These are phyloP conservation scores for Xylogone sp. DNA, from an alignment of 2,329 filamentous ascomycete species.

Conservation along the genomic window DNA sequence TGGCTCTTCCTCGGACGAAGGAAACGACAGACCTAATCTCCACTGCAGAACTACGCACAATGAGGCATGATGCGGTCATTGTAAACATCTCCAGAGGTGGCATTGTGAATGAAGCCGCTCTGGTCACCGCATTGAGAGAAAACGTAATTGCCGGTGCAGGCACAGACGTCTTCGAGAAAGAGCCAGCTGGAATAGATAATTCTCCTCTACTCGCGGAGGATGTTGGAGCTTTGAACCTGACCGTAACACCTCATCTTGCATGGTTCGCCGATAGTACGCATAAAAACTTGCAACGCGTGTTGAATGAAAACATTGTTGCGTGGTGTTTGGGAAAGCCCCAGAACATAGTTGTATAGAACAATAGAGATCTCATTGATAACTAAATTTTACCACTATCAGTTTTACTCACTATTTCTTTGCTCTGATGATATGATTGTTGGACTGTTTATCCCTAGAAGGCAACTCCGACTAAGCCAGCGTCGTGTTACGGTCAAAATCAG, in stretches of 20 bases:
- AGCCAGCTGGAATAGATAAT: conserved; percentile 36
- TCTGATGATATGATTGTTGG: too few species aligned
- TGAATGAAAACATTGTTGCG: conserved; percentile 43
- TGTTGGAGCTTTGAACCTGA: conserved; percentile 37
- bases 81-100: conserved; percentile 29
- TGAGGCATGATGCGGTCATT: conserved; percentile 18
- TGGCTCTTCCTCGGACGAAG: conserved; percentile 19
- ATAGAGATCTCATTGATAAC: too few species aligned
- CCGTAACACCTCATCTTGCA: conserved; percentile 48
- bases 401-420: too few species aligned
- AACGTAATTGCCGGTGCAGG: conserved; percentile 24
- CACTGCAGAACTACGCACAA: conserved; percentile 15
- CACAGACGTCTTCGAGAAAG: conserved; percentile 27
- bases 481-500: too few species aligned
- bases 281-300: conserved; percentile 38
- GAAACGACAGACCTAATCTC: conserved; percentile 22
- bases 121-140: conserved; percentile 23
- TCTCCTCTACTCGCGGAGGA: conserved; percentile 15
- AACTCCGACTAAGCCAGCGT: too few species aligned
- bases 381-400: too few species aligned
- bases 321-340: conserved; percentile 22
- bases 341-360: neutral
- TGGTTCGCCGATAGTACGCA: conserved; percentile 47
- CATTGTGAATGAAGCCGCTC: conserved; percentile 25
- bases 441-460: too few species aligned